Percentiles rank a stretch among this genome's conserved stretches.
phyloP scores from a whole-genome alignment of 2,329 filamentous ascomycete species.

The Aspergillus jensenii region DNA sequence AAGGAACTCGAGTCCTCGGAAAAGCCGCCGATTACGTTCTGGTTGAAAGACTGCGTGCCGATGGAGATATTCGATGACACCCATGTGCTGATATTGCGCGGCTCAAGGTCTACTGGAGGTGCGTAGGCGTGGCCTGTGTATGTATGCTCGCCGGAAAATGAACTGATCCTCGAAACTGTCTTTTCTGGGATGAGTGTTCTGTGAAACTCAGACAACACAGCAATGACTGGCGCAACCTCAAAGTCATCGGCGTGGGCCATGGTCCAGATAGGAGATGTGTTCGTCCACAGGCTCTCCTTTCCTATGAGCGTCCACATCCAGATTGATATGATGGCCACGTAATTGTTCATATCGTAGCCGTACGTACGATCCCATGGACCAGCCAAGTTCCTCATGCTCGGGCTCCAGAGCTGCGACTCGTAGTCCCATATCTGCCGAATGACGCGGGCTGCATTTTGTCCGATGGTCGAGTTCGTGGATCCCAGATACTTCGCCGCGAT shows the following conservation, averaged over 20 bases:
- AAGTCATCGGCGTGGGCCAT: conserved; percentile 63
- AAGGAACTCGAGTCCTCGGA: conserved; percentile 53
- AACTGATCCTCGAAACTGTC: conserved; percentile 30
- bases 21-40: conserved; percentile 57
- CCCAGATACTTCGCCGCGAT: conserved; percentile 60
- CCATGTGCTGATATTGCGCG: conserved; percentile 62
- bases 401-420: conserved; percentile 56
- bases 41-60: conserved; percentile 59
- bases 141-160: conserved; percentile 55
- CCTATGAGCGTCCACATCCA: conserved; percentile 57
- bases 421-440: conserved; percentile 55
- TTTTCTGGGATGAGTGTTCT: conserved; percentile 34
- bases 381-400: conserved; percentile 60
- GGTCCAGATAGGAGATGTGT: conserved; percentile 43
- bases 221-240: conserved; percentile 57
- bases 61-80: conserved; percentile 58
- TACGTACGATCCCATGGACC: conserved; percentile 66
- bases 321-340: conserved; percentile 57
- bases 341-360: conserved; percentile 64
- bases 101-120: conserved; percentile 57
- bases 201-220: conserved; percentile 54
- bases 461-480: conserved; percentile 54
- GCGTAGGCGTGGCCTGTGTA: conserved; percentile 56
- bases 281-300: conserved; percentile 20
- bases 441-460: conserved; percentile 52